phyloP scores from a whole-genome alignment of 345 rosid species.

The Lumnitzera racemosa region DNA sequence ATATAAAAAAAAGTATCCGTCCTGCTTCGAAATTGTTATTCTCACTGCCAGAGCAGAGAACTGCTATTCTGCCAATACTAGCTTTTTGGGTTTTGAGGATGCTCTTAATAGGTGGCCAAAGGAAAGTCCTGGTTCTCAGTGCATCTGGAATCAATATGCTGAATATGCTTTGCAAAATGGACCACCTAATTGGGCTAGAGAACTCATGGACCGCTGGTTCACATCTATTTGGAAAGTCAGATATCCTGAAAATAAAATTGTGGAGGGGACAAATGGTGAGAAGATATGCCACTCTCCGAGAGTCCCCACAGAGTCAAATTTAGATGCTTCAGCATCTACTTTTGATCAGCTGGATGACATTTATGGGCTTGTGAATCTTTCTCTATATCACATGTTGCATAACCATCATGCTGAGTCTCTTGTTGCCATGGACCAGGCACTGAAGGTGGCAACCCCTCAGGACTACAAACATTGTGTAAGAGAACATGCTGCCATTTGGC shows the following conservation, averaged over 20 bases:
- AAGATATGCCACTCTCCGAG: constrained; percentile 14
- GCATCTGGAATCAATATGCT: constrained; percentile 90
- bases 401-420: constrained; percentile 39
- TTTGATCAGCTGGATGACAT: constrained; percentile 37
- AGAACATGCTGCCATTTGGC: constrained; percentile 63
- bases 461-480: constrained; percentile 50
- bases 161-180: constrained; percentile 56
- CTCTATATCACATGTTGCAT: constrained; percentile 54
- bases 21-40: constrained; percentile 62
- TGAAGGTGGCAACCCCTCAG: constrained; percentile 37
- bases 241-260: constrained; percentile 17
- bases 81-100: constrained; percentile 55
- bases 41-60: constrained; percentile 48
- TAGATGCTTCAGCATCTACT: constrained; percentile 11
- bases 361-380: constrained; percentile 76
- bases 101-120: constrained; percentile 57
- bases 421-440: constrained; percentile 48
- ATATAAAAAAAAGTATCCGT: constrained; percentile 48
- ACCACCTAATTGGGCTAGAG: constrained; percentile 39
- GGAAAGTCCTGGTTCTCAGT: constrained; percentile 57
- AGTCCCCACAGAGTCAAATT: constrained; percentile 24
- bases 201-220: constrained; percentile 62
- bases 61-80: constrained; percentile 21
- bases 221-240: constrained; percentile 37
- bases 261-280: constrained; percentile 12